Percentiles rank a stretch among this genome's conserved stretches.
Evolutionary conservation across 352 stramenopile species (phyloP).

Genomic region (Globisporangium carolinianum): DNA sequence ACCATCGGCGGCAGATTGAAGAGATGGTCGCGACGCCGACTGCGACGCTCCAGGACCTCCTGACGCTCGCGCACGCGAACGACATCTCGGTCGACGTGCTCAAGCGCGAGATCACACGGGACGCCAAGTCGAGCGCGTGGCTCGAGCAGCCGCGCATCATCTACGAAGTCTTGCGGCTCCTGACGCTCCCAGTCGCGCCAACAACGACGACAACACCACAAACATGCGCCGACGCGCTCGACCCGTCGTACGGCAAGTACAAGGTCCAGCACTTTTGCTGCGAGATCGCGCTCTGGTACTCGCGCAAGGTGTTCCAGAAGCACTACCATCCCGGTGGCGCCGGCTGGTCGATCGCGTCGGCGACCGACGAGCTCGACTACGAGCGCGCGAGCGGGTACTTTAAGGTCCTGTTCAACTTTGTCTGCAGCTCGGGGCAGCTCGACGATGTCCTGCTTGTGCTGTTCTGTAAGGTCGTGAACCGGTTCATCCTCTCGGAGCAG

Average conservation of each 20-base stretch:
- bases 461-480: constrained; percentile 84
- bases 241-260: constrained; percentile 77
- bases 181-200: constrained; percentile 36
- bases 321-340: constrained; percentile 24
- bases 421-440: constrained; percentile 53
- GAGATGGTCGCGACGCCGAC: constrained; percentile 55
- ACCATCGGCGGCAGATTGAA: constrained; percentile 79
- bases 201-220: constrained; percentile 11
- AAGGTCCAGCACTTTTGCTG: constrained; percentile 82
- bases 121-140: constrained; percentile 62
- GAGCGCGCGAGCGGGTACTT: constrained; percentile 52
- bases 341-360: constrained; percentile 23
- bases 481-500: constrained; percentile 68
- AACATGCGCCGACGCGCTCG: constrained; percentile 9
- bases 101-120: constrained; percentile 69
- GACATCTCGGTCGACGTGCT: constrained; percentile 69
- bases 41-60: constrained; percentile 59
- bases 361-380: constrained; percentile 51
- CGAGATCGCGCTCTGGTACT: constrained; percentile 72
- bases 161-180: constrained; percentile 69
- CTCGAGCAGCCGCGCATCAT: constrained; percentile 77
- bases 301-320: constrained; percentile 69
- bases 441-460: constrained; percentile 77
- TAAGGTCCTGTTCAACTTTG: constrained; percentile 81
- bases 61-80: constrained; percentile 55